Base-by-base conservation (phyloP, 257 asterid genomes). In the Solanum phureja region DNA sequence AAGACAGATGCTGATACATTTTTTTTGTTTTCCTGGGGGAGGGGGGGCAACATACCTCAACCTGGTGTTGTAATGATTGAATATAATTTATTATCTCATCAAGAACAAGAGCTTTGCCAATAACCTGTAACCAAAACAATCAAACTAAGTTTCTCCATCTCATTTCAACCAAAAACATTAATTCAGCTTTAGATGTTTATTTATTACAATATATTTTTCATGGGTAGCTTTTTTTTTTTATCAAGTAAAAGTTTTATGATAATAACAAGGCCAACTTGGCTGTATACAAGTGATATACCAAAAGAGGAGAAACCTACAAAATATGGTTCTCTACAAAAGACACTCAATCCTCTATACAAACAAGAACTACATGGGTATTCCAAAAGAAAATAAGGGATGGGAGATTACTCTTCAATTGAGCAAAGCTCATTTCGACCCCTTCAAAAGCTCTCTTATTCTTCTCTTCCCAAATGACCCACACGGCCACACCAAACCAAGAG, bases 31-130 rank as follows among this genome's bases (percentile, higher is more conserved):
- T 38, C 58, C 12, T 3, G 7, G 34, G 58, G 58, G 12, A 42
- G 13, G 37, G 23, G 84, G 29, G 66, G 73, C 44, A 2, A 58
- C 87, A 72, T 91, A 95, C 98, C 98, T 95, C 98, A 42, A 96
- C 99, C 90, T 96, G 99, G 87, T 93, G 93, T 89, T 96, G 99
- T 87, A 96, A 90, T 86, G 98, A 95, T 83, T 96, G 98, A 87
- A 96, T 92, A 87, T 96, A 96, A 87, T 96, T 96, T 64, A 94
- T 96, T 89, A 96, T 96, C 94, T 95, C 99, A 88, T 96, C 99
- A 46, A 96, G 98, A 87, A 95, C 98, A 68, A 94, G 88, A 21
- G 98, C 98, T 92, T 96, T 96, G 88, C 98, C 98, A 81, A 94
- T 94, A 76, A 95, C 98, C 98, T 95, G 95, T 87, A 90, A 38